A percentile compares a stretch with the other conserved stretches of the same genome.
These are phyloP conservation scores for Sutorius eximius DNA, from an alignment of 1,284 basidiomycete genomes.

Conservation along the genomic window DNA sequence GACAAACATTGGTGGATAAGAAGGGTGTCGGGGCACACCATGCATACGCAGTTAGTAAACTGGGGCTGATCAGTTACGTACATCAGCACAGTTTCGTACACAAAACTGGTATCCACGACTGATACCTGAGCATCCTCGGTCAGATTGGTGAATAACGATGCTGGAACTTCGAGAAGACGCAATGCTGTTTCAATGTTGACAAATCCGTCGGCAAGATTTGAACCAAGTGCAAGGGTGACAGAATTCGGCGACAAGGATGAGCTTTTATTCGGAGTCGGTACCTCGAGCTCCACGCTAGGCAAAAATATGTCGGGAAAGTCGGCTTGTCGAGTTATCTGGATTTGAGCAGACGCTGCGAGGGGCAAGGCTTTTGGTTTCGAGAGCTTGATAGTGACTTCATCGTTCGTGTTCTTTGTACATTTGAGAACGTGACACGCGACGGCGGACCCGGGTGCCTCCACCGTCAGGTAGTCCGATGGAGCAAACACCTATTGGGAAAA, in stretches of 20 bases:
- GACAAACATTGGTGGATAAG: constrained; percentile 19
- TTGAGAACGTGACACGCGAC: constrained; percentile 50
- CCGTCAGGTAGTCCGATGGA: constrained; percentile 54
- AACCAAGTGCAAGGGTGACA: constrained; percentile 81
- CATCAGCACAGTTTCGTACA: constrained; percentile 96
- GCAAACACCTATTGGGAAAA: constrained; percentile 15
- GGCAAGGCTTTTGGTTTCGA: constrained; percentile 75
- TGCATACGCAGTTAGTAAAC: constrained; percentile 90
- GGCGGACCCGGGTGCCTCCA: constrained; percentile 72
- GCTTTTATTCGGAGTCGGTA: too few relatives aligned
- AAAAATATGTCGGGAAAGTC: constrained; percentile 13
- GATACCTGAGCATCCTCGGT: constrained; percentile 34
- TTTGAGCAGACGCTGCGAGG: constrained; percentile 51
- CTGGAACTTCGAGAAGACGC: constrained; percentile 24
- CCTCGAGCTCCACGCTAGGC: not conserved
- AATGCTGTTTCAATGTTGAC: constrained; percentile 66
- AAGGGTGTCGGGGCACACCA: constrained; percentile 47
- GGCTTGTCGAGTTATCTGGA: constrained; percentile 11
- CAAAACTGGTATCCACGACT: constrained; percentile 81
- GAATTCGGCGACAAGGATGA: constrained; percentile 37
- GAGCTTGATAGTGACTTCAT: constrained; percentile 56
- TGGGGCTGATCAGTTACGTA: constrained; percentile 88
- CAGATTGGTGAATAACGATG: constrained; percentile 23
- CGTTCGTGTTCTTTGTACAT: constrained; percentile 18
- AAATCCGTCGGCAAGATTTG: constrained; percentile 88